Percentiles rank a stretch among this genome's conserved stretches.
Evolutionary conservation across 768 basidiomycete genomes (phyloP).

Genomic region (Auriscalpium orientale): DNA sequence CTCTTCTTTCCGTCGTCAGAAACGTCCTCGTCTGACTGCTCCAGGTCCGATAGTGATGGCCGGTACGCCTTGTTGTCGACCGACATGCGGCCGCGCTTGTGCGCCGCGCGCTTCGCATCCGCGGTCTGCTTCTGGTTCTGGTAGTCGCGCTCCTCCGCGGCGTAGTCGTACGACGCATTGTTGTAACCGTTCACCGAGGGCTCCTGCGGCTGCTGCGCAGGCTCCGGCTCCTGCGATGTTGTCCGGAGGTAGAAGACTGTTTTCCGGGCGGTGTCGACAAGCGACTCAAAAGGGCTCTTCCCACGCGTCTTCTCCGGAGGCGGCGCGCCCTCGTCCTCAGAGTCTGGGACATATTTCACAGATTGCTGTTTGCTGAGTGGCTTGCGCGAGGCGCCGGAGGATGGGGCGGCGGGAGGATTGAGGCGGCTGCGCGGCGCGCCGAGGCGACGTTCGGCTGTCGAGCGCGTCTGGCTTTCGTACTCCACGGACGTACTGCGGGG

Average conservation of each 20-base stretch:
- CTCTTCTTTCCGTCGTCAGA: conserved; percentile 45
- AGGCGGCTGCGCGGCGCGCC: conserved; percentile 46
- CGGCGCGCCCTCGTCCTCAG: conserved; percentile 46
- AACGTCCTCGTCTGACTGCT: conserved; percentile 52
- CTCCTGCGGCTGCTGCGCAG: conserved; percentile 10
- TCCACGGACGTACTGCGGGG: conserved; percentile 76
- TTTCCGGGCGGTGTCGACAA: conserved; percentile 48
- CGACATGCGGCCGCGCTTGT: conserved; percentile 58
- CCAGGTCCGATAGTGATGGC: conserved; percentile 57
- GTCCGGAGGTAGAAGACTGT: conserved; percentile 63
- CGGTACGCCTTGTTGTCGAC: conserved; percentile 78
- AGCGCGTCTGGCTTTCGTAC: conserved; percentile 61
- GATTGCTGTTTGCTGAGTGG: conserved; percentile 51
- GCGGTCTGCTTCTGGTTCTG: conserved; percentile 19
- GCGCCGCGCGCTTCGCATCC: conserved; percentile 22
- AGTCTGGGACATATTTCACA: conserved; percentile 56
- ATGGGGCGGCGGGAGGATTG: conserved; percentile 20
- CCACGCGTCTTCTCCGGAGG: conserved; percentile 34
- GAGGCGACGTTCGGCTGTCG: conserved; percentile 47
- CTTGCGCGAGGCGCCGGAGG: conserved; percentile 21
- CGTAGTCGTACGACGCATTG: conserved; percentile 59
- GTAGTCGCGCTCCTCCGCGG: conserved; percentile 64
- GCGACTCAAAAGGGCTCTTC: conserved; percentile 63
- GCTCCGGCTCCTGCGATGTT: conserved; percentile 49
- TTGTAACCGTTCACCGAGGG: conserved; percentile 10